Conservation (phyloP, 164 flowering plant genomes). For the Euptelea pleiosperma region DNA sequence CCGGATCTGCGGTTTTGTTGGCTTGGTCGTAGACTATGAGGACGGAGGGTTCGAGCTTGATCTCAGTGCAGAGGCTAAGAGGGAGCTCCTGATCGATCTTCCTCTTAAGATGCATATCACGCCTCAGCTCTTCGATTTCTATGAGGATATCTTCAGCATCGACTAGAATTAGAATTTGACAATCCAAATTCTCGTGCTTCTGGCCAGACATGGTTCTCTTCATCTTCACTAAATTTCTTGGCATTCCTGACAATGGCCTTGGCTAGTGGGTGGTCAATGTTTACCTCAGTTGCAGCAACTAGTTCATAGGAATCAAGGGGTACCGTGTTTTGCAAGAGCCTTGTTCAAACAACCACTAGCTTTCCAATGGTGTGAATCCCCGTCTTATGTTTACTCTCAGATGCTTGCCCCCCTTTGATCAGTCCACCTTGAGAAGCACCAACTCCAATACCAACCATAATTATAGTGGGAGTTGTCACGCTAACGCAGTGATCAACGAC, state of each 20-base stretch:
- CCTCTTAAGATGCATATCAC: too few relatives aligned
- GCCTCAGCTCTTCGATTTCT: constrained; percentile 58
- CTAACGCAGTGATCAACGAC: too few relatives aligned
- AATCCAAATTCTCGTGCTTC: constrained; percentile 53
- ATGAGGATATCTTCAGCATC: constrained; percentile 61
- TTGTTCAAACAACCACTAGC: constrained; percentile 71
- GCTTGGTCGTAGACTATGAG: too few relatives aligned
- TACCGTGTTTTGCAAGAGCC: constrained; percentile 54
- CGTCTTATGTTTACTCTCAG: constrained; percentile 87
- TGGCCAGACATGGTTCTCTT: constrained; percentile 48
- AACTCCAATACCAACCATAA: constrained; percentile 97
- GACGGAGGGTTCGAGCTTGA: too few relatives aligned
- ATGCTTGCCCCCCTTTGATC: constrained; percentile 91
- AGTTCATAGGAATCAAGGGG: constrained; percentile 63
- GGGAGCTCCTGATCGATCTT: too few relatives aligned
- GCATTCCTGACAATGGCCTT: constrained; percentile 85
- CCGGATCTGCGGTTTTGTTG: too few relatives aligned
- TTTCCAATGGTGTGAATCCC: constrained; percentile 90
- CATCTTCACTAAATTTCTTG: constrained; percentile 50
- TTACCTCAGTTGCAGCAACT: constrained; percentile 83
- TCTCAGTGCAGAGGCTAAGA: too few relatives aligned
- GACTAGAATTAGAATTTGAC: constrained; percentile 39
- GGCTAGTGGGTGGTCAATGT: constrained; percentile 90
- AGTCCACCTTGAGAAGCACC: constrained; percentile 91
- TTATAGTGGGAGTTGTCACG: constrained; percentile 93